Conservation (phyloP, 345 rosid genomes). For the Salix dunnii region DNA sequence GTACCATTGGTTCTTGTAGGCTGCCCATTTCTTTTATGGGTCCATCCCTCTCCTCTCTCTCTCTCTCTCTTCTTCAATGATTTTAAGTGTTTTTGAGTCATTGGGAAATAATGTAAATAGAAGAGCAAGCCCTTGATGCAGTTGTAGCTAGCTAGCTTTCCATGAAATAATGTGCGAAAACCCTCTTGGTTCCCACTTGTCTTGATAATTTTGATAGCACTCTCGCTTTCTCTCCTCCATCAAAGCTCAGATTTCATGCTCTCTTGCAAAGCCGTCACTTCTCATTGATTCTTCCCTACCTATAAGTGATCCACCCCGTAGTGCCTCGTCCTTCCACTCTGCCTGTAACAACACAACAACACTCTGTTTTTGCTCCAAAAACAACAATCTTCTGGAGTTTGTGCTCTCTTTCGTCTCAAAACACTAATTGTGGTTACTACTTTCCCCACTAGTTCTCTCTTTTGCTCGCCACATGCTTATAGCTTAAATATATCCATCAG, state of each 20-base stretch:
- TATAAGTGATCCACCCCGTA: not conserved
- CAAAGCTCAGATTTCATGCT: not conserved
- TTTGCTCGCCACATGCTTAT: not conserved
- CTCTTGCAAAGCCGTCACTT: not conserved
- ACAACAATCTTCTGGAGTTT: not conserved
- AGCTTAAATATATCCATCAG: not conserved
- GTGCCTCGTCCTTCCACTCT: not conserved
- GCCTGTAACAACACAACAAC: not conserved
- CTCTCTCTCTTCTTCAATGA: not conserved
- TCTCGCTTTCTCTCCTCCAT: not conserved
- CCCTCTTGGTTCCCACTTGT: not conserved
- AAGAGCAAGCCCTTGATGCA: not conserved
- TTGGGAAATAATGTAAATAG: constrained; percentile 23
- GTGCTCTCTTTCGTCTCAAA: not conserved
- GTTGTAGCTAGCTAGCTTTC: not conserved
- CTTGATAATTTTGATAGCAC: not conserved
- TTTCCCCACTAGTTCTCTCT: not conserved
- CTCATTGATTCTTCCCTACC: not conserved
- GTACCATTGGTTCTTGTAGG: constrained; percentile 16
- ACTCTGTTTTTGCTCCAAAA: constrained; percentile 11
- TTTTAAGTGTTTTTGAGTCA: constrained; percentile 29
- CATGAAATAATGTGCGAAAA: too few species aligned
- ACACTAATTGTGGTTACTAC: not conserved
- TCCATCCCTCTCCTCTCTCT: not conserved
- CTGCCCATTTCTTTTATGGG: constrained; percentile 33